Percentiles rank a stretch among this genome's conserved stretches.
Evolutionary conservation across 2,329 filamentous ascomycete species (phyloP).

Genomic region (Calonectria montana): DNA sequence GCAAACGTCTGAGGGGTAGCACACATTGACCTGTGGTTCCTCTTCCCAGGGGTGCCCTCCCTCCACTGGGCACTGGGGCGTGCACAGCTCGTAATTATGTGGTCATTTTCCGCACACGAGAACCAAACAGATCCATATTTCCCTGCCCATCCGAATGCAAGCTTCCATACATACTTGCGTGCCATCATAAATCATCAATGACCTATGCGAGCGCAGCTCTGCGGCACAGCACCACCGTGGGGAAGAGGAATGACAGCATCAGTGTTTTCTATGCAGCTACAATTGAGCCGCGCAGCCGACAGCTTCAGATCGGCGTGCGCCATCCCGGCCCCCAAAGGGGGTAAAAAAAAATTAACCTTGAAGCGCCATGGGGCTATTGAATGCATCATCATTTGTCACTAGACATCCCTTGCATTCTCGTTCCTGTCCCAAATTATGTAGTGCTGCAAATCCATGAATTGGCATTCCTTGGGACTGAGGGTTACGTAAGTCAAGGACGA

Average conservation of each 20-base stretch:
- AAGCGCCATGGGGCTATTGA: neutral
- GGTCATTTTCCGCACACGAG: neutral
- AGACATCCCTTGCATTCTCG: constrained; percentile 9
- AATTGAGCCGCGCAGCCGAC: neutral
- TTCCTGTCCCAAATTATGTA: constrained; percentile 2
- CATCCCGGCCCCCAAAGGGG: neutral
- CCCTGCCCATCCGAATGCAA: neutral
- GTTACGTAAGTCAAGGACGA: neutral
- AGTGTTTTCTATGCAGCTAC: neutral
- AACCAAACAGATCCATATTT: neutral
- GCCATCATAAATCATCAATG: neutral
- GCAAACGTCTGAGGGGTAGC: neutral
- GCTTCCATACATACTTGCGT: neutral
- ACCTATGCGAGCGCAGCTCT: neutral
- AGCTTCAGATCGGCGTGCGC: neutral
- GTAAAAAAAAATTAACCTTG: neutral
- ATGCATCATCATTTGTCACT: neutral
- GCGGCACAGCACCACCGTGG: constrained; percentile 10
- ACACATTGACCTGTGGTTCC: neutral
- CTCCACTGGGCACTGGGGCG: neutral
- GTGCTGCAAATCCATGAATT: neutral
- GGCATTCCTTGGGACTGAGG: neutral
- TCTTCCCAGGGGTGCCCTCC: neutral
- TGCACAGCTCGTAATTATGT: neutral
- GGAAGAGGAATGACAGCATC: constrained; percentile 7